Percentiles rank a stretch among this genome's conserved stretches.
phyloP scores from a whole-genome alignment of 1,139 yeast genomes.

The Suhomyces maxii region DNA sequence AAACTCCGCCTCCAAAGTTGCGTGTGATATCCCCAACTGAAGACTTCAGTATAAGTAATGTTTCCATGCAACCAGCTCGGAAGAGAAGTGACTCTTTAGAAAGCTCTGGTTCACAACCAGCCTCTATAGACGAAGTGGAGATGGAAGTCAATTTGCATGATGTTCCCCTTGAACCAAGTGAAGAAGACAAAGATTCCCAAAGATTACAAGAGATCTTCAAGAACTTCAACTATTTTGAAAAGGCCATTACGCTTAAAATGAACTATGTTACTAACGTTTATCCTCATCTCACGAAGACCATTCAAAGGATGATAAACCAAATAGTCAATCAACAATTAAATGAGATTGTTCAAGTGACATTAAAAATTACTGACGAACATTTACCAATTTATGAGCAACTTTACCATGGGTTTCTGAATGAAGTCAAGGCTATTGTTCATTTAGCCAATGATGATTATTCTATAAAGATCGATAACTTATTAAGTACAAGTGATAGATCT shows the following conservation, averaged over 20 bases:
- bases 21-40: conserved; percentile 2
- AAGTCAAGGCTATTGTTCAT: conserved; percentile 39
- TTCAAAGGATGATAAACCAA: conserved; percentile 20
- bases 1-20: conserved; percentile 3
- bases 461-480: conserved; percentile 60
- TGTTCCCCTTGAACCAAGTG: not conserved
- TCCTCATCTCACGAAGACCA: conserved; percentile 28
- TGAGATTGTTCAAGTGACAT: conserved; percentile 24
- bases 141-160: not conserved
- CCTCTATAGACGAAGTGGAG: conserved; percentile 1
- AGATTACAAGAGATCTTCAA: conserved; percentile 9
- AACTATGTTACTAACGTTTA: conserved; percentile 30
- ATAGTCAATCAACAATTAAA: conserved; percentile 26
- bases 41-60: conserved; percentile 13
- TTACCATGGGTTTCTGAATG: conserved; percentile 35
- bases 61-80: conserved; percentile 11
- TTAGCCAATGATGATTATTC: conserved; percentile 45
- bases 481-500: conserved; percentile 72
- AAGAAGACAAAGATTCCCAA: not conserved
- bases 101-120: conserved; percentile 2
- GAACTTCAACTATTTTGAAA: conserved; percentile 16
- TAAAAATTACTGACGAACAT: conserved; percentile 35
- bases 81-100: not conserved
- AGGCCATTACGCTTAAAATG: conserved; percentile 19
- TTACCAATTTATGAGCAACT: conserved; percentile 39